A percentile compares a stretch with the other conserved stretches of the same genome.
These are phyloP conservation scores for Globisporangium echinulatum DNA, from an alignment of 352 stramenopile species.

Conservation along the genomic window DNA sequence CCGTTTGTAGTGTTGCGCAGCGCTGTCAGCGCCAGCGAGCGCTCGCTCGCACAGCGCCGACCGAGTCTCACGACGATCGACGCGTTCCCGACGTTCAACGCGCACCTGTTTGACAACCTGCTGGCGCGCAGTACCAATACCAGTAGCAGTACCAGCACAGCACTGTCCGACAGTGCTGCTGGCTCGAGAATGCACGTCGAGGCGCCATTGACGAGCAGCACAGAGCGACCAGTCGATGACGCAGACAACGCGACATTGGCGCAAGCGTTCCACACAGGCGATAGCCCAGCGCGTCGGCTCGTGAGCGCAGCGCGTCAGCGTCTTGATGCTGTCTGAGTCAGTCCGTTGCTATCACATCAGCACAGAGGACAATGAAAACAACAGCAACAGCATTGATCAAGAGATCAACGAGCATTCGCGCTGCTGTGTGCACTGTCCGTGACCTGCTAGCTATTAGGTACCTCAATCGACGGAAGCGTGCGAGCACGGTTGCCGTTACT, in stretches of 20 bases:
- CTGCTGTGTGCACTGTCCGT: too few species aligned
- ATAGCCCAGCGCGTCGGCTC: constrained; percentile 22
- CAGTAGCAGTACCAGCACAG: not conserved
- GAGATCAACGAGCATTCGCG: too few species aligned
- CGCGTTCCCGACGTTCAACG: constrained; percentile 29
- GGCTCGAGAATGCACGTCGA: not conserved
- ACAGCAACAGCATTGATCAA: too few species aligned
- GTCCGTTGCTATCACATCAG: too few species aligned
- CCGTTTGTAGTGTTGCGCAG: constrained; percentile 6
- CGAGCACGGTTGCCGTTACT: not conserved
- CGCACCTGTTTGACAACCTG: constrained; percentile 24
- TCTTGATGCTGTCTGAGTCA: constrained; percentile 13
- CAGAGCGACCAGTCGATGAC: too few species aligned
- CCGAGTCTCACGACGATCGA: constrained; percentile 7
- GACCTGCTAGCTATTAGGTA: too few species aligned
- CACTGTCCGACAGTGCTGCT: not conserved
- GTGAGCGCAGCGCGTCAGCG: constrained; percentile 34
- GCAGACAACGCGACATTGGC: constrained; percentile 12
- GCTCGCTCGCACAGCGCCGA: constrained; percentile 6
- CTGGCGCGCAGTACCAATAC: not conserved
- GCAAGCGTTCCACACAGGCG: constrained; percentile 20
- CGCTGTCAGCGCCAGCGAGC: not conserved
- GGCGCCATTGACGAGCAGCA: too few species aligned
- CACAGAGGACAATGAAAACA: too few species aligned
- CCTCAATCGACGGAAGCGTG: not conserved